These are phyloP conservation scores for Phyllosticta paracitricarpa DNA, from an alignment of 2,329 filamentous ascomycete genomes.

Conservation along the genomic window DNA sequence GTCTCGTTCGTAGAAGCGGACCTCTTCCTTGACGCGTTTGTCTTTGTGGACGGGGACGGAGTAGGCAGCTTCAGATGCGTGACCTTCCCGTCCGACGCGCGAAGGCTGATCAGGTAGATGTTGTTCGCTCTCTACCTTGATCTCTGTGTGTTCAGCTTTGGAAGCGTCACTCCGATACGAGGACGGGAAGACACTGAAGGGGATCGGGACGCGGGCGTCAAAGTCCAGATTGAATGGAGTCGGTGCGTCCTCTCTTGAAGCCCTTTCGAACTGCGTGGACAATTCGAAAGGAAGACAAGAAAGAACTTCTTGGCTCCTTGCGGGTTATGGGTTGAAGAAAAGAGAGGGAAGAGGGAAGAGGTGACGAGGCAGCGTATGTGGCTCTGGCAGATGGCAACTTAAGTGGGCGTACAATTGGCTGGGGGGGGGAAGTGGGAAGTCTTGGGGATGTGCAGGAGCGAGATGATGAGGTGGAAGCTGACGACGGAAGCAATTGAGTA, in stretches of 20 bases:
- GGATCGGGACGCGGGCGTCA: slow-evolving; percentile 98
- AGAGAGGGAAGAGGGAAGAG: slow-evolving; percentile 12
- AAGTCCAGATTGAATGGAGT: slow-evolving; percentile 98
- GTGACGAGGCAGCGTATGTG: slow-evolving; percentile 9
- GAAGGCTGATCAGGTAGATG: slow-evolving; percentile 60
- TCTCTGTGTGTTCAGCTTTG: slow-evolving; percentile 52
- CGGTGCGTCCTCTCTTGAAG: slow-evolving; percentile 63
- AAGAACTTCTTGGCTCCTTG: slow-evolving; percentile 40
- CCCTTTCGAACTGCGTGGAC: slow-evolving; percentile 45
- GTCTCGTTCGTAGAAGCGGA: slow-evolving; percentile 74
- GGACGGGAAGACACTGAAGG: slow-evolving; percentile 99
- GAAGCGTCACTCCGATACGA: slow-evolving; percentile 73
- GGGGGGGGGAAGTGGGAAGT: slow-evolving; percentile 23
- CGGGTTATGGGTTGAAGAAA: slow-evolving; percentile 18
- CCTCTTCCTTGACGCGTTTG: slow-evolving; percentile 70
- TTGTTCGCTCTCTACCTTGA: slow-evolving; percentile 84
- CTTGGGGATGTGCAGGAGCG: slow-evolving; percentile 23
- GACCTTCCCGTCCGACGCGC: slow-evolving; percentile 97
- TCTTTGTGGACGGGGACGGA: slow-evolving; percentile 39
- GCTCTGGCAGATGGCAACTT: slow-evolving; percentile 11
- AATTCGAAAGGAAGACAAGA: slow-evolving; percentile 60
- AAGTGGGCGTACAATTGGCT: slow-evolving; percentile 27
- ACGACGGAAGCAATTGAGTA: slow-evolving; percentile 22
- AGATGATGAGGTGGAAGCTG: slow-evolving; percentile 16
- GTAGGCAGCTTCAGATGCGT: slow-evolving; percentile 42